Evolutionary conservation across 805 yeast genomes (phyloP).

Genomic region (Brettanomyces custersianus): DNA sequence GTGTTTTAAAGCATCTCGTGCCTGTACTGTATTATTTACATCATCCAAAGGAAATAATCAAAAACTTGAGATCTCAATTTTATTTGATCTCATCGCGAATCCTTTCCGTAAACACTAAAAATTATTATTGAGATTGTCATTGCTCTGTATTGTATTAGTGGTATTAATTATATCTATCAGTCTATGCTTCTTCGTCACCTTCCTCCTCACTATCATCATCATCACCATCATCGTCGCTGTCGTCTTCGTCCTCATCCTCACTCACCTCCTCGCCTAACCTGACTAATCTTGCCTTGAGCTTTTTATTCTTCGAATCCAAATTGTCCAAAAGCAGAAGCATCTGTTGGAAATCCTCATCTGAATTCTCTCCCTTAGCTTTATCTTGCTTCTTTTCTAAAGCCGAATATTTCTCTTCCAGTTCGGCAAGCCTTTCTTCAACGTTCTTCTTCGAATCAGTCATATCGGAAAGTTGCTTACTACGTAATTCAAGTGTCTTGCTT

Average conservation of each 20-base stretch:
- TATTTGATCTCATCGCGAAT: too few species aligned
- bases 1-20: too few species aligned
- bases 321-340: slow-evolving; percentile 69
- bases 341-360: slow-evolving; percentile 61
- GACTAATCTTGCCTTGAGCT: slow-evolving; percentile 45
- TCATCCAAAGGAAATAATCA: not conserved
- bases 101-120: too few species aligned
- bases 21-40: too few species aligned
- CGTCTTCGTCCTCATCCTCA: slow-evolving; percentile 28
- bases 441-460: not conserved
- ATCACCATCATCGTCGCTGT: slow-evolving; percentile 58
- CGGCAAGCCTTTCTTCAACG: not conserved
- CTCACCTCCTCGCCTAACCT: slow-evolving; percentile 52
- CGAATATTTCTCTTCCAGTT: not conserved
- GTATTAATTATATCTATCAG: not conserved
- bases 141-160: not conserved
- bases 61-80: too few species aligned
- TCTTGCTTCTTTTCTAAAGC: not conserved
- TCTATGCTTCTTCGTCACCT: not conserved
- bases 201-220: slow-evolving; percentile 26
- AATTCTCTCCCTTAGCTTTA: not conserved
- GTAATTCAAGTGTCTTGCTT: not conserved
- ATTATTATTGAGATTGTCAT: not conserved
- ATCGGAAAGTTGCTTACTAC: not conserved
- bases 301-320: slow-evolving; percentile 56